These are phyloP conservation scores for Vanderwaltozyma tropicalis DNA, from an alignment of 805 yeast genomes.

Conservation along the genomic window DNA sequence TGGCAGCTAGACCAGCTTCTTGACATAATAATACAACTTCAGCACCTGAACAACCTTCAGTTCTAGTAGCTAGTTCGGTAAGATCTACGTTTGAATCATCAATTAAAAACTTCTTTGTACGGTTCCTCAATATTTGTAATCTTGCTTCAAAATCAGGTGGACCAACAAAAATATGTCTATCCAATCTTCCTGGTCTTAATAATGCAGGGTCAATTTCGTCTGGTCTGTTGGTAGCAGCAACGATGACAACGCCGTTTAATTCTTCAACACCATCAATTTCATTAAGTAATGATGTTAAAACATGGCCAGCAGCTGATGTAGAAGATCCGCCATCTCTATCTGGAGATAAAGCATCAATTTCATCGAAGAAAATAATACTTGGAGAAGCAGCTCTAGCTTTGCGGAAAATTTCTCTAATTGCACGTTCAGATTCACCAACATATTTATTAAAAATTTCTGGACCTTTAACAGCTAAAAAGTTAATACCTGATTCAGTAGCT, in stretches of 20 bases:
- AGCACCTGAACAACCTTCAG: conserved; percentile 95
- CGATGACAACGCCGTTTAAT: conserved; percentile 80
- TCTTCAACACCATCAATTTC: conserved; percentile 98
- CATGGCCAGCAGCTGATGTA: conserved; percentile 70
- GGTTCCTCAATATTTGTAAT: conserved; percentile 61
- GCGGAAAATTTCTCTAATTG: conserved; percentile 86
- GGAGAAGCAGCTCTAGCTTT: conserved; percentile 95
- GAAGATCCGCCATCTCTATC: conserved; percentile 53
- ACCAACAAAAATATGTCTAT: conserved; percentile 81
- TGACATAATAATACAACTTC: conserved; percentile 87
- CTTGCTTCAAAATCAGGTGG: conserved; percentile 86
- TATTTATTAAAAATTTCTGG: conserved; percentile 92
- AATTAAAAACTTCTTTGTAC: conserved; percentile 54
- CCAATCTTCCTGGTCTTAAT: conserved; percentile 90
- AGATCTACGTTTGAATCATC: conserved; percentile 38
- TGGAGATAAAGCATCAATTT: conserved; percentile 85
- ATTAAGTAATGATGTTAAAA: conserved; percentile 78
- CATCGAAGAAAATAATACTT: conserved; percentile 89
- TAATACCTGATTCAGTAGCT: conserved; percentile 91
- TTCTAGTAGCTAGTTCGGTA: conserved; percentile 42
- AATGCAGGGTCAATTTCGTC: conserved; percentile 87
- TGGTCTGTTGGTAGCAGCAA: conserved; percentile 96
- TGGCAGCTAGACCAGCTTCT: conserved; percentile 92
- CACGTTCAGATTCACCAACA: conserved; percentile 90
- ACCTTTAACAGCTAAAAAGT: conserved; percentile 90